Conservation (phyloP, 2,329 filamentous ascomycete genomes). For the Aureobasidium sp. region DNA sequence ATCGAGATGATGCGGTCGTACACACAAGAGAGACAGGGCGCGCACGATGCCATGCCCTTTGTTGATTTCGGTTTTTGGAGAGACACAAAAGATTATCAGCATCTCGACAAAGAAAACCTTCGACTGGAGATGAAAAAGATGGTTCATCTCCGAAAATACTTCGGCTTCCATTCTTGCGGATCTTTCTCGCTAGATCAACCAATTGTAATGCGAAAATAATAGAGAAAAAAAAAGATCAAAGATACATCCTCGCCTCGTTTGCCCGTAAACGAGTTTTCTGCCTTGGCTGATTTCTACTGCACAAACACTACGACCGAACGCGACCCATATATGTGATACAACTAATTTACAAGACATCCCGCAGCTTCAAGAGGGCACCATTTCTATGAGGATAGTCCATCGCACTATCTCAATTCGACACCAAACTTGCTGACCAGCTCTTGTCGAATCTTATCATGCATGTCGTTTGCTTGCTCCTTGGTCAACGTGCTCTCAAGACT, state of each 20-base stretch:
- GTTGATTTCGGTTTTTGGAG: background rate
- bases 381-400: background rate
- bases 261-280: background rate
- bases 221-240: background rate
- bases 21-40: background rate
- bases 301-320: background rate
- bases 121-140: background rate
- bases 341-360: constrained; percentile 7
- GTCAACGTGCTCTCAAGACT: constrained; percentile 87
- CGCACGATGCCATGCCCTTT: background rate
- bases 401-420: constrained; percentile 63
- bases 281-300: background rate
- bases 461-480: constrained; percentile 67
- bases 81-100: background rate
- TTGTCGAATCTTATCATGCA: constrained; percentile 63
- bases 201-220: constrained; percentile 9
- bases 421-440: constrained; percentile 64
- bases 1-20: background rate
- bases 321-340: constrained; percentile 7
- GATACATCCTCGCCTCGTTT: constrained; percentile 5
- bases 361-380: background rate
- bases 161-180: background rate
- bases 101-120: background rate
- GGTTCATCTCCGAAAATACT: background rate
- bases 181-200: constrained; percentile 12